These are phyloP conservation scores for Glonium stellatum DNA, from an alignment of 495 filamentous ascomycete genomes.

Conservation along the genomic window DNA sequence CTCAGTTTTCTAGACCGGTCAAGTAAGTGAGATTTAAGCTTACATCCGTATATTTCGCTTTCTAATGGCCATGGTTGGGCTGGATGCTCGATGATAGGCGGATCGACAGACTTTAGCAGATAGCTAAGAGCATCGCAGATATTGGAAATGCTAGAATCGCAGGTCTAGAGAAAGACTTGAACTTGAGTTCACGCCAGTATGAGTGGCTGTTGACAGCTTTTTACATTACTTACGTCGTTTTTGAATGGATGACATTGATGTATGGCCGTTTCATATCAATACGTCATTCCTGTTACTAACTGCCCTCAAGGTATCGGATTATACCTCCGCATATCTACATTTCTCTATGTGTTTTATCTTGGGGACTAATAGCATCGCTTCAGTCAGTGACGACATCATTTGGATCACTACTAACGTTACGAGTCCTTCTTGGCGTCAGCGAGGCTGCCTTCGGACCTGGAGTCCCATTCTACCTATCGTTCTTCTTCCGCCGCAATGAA, in stretches of 20 bases:
- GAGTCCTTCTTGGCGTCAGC: conserved; percentile 22
- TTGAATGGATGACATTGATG: conserved; percentile 69
- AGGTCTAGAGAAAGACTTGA: conserved; percentile 59
- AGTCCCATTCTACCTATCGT: conserved; percentile 69
- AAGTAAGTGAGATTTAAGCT: conserved; percentile 39
- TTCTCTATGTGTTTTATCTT: conserved; percentile 47
- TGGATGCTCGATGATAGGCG: not conserved
- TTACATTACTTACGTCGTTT: conserved; percentile 67
- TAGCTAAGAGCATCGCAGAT: conserved; percentile 42
- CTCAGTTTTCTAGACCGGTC: conserved; percentile 74
- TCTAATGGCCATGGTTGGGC: not conserved
- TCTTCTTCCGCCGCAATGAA: conserved; percentile 79
- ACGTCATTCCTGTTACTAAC: conserved; percentile 31
- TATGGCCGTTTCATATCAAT: conserved; percentile 27
- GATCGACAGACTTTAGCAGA: not conserved
- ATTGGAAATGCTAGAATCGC: conserved; percentile 57
- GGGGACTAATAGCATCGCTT: conserved; percentile 64
- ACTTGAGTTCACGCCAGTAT: conserved; percentile 46
- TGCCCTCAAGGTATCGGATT: conserved; percentile 21
- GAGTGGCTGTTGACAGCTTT: conserved; percentile 62
- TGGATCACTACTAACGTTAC: conserved; percentile 38
- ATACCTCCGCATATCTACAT: conserved; percentile 56
- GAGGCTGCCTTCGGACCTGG: conserved; percentile 42
- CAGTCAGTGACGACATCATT: conserved; percentile 44
- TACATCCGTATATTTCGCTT: not conserved